These are phyloP conservation scores for Neodidymelliopsis sp. DNA, from an alignment of 2,329 filamentous ascomycete species.

Conservation along the genomic window DNA sequence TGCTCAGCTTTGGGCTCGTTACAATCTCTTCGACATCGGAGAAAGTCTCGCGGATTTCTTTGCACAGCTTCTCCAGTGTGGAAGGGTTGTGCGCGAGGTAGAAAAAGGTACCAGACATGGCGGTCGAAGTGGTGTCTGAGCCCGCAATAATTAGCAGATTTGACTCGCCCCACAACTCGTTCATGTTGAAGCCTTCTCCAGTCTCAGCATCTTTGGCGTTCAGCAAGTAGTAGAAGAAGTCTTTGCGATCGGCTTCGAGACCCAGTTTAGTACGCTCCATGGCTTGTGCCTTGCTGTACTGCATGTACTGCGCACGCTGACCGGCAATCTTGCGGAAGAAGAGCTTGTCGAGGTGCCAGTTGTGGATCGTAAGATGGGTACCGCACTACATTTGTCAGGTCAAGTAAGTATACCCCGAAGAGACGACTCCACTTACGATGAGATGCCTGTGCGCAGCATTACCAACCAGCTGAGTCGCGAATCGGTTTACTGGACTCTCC, in stretches of 20 bases:
- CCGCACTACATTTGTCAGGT: constrained; percentile 45
- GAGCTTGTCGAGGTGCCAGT: constrained; percentile 53
- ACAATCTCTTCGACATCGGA: constrained; percentile 49
- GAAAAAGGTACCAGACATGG: constrained; percentile 53
- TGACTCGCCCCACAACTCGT: constrained; percentile 59
- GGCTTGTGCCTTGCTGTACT: constrained; percentile 53
- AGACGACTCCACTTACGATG: constrained; percentile 44
- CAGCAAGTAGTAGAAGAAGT: constrained; percentile 59
- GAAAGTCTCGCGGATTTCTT: constrained; percentile 46
- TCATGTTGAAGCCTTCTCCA: constrained; percentile 52
- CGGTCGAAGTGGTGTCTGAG: constrained; percentile 55
- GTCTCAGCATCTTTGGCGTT: constrained; percentile 58
- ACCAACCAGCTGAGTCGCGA: constrained; percentile 52
- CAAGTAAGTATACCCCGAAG: constrained; percentile 22
- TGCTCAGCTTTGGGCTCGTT: constrained; percentile 42
- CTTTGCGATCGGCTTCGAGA: constrained; percentile 51
- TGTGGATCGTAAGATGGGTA: constrained; percentile 54
- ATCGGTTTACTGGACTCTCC: constrained; percentile 50
- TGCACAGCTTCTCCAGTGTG: constrained; percentile 41
- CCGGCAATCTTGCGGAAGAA: constrained; percentile 55
- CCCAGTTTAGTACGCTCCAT: constrained; percentile 53
- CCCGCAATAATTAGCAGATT: constrained; percentile 60
- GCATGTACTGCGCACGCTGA: constrained; percentile 52
- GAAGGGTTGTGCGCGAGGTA: constrained; percentile 53
- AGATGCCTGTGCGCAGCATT: constrained; percentile 56